phyloP scores from a whole-genome alignment of 495 filamentous ascomycete species.

The Aspergillus steynii region DNA sequence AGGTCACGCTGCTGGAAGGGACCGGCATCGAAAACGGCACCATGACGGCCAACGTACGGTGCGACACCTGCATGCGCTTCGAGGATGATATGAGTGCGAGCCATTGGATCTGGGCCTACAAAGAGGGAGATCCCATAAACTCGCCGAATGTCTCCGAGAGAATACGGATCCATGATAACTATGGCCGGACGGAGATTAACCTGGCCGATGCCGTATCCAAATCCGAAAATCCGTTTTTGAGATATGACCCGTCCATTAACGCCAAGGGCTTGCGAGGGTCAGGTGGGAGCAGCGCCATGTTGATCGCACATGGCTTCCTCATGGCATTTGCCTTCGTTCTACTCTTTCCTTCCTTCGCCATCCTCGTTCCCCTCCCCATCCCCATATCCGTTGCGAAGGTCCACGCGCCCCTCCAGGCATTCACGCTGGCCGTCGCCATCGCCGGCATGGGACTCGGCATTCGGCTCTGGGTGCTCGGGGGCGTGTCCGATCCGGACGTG shows the following conservation, averaged over 20 bases:
- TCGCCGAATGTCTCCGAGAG: conserved; percentile 46
- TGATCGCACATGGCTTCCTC: conserved; percentile 38
- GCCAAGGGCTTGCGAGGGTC: background rate
- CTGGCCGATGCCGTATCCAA: conserved; percentile 48
- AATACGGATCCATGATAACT: conserved; percentile 60
- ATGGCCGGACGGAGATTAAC: conserved; percentile 52
- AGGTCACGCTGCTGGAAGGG: conserved; percentile 58
- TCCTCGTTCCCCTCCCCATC: conserved; percentile 40
- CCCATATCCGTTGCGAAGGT: conserved; percentile 28
- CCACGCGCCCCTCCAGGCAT: conserved; percentile 59
- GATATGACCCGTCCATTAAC: conserved; percentile 13
- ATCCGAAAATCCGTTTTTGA: conserved; percentile 60
- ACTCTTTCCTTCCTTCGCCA: conserved; percentile 48
- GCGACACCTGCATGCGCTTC: conserved; percentile 59
- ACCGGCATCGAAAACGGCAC: conserved; percentile 53
- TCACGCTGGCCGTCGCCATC: conserved; percentile 55
- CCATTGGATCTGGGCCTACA: conserved; percentile 68
- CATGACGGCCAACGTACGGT: conserved; percentile 66
- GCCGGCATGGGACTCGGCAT: conserved; percentile 63
- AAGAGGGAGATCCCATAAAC: conserved; percentile 56
- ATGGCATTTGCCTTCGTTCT: conserved; percentile 41
- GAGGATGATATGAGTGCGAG: conserved; percentile 48
- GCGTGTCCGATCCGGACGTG: conserved; percentile 16
- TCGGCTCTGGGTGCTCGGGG: conserved; percentile 33
- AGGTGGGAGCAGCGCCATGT: conserved; percentile 7